Percentiles rank a stretch among this genome's conserved stretches.
Evolutionary conservation across 2,329 filamentous ascomycete genomes (phyloP).

Genomic region (Mycogone perniciosa): DNA sequence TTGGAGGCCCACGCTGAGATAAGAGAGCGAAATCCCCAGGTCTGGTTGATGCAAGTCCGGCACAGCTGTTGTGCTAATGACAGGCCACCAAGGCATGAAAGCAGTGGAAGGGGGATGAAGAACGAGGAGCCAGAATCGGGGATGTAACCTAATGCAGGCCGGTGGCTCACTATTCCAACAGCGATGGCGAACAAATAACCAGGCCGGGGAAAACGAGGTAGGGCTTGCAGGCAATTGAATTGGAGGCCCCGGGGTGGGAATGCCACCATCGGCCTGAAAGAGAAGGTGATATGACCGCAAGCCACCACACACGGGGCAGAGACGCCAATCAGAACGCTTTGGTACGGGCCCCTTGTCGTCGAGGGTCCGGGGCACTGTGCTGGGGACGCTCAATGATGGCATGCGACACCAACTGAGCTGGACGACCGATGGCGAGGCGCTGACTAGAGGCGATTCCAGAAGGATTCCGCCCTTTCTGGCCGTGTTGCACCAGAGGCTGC

Average conservation of each 20-base stretch:
- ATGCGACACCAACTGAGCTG: conserved; percentile 11
- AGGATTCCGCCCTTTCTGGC: conserved; percentile 18
- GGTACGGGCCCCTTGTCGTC: conserved; percentile 18
- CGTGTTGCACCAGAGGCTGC: not conserved
- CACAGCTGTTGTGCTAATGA: conserved; percentile 5
- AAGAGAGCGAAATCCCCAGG: conserved; percentile 13
- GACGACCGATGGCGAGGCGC: conserved; percentile 12
- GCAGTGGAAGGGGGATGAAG: conserved; percentile 12
- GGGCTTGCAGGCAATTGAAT: conserved; percentile 22
- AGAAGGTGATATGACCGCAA: conserved; percentile 30
- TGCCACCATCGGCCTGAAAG: conserved; percentile 29
- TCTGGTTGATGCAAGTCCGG: not conserved
- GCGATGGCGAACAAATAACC: conserved; percentile 14
- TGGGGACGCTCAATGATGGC: conserved; percentile 11
- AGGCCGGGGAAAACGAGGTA: conserved; percentile 12
- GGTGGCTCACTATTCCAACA: conserved; percentile 16
- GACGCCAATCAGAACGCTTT: conserved; percentile 27
- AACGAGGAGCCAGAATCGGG: conserved; percentile 13
- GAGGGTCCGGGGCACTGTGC: conserved; percentile 18
- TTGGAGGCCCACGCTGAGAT: conserved; percentile 14
- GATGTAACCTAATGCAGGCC: conserved; percentile 20
- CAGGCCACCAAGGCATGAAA: conserved; percentile 9
- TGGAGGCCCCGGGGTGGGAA: conserved; percentile 20
- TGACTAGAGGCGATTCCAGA: conserved; percentile 22
- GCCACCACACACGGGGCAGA: conserved; percentile 23